Evolutionary conservation across 2,329 filamentous ascomycete genomes (phyloP), one percentile per base, ranked within the genome.

Genomic region (Exophiala spinifera): DNA sequence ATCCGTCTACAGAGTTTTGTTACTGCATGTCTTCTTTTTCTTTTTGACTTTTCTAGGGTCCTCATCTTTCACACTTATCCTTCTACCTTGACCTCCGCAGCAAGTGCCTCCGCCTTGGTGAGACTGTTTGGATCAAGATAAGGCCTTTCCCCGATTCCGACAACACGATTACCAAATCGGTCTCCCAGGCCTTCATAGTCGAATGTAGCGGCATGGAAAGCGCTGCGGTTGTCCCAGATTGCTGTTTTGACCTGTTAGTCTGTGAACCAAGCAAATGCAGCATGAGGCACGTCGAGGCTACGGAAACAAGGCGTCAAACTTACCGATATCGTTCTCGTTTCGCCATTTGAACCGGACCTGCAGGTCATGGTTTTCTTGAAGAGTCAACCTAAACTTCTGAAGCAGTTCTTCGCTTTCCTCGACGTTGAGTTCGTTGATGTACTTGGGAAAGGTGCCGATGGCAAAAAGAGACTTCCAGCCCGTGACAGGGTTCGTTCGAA

Each of bases 401-500:
- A 78, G 60, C 11, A 76, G 60, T 14, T 70, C 64, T n/a, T 71
- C 65, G 46, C 68, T 74, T 63, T 80, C 77, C 25, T 71, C 68
- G 13, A 67, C 63, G 1, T 68, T 72, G n/a, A 79, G 52, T 28
- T 70, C 76, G 46, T 79, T 77, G 64, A 79, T 74, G 19, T 61
- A 46, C 46, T 67, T 64, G 0, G 70, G 65, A 49, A 72, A 72
- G 20, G 69, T 67, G 0, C 76, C 76, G 11, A 78, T 67, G 3
- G 69, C 73, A 53, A 73, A 82, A 11, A 83, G 70, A 53, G 73
- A 77, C 69, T 83, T 84, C 82, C 82, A 85, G 0, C 82, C 82
- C 0, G 82, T 85, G 1, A 85, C 81, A 0, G 83, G 82, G 59
- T 86, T 84, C 1, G 82, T 85, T 14, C 82, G 74, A 4, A 84